Conservation (phyloP, 805 yeast species). For the Brettanomyces bruxellensis region DNA sequence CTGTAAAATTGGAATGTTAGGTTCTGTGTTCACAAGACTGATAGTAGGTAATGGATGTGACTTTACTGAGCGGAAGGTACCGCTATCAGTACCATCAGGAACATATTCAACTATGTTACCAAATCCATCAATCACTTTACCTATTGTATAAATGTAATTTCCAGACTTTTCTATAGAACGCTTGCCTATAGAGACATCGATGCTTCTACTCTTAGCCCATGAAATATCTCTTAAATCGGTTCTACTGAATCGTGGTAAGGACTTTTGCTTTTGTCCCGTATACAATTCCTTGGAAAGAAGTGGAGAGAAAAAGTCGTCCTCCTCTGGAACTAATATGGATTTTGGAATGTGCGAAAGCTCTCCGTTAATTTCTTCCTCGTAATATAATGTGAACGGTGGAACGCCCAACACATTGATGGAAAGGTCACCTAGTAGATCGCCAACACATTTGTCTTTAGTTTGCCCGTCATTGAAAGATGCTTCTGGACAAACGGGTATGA, state of each 20-base stretch:
- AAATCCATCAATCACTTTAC: constrained; percentile 54
- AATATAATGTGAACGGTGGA: constrained; percentile 60
- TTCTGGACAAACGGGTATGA: constrained; percentile 71
- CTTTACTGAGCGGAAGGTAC: constrained; percentile 35
- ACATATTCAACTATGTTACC: constrained; percentile 47
- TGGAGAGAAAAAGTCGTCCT: constrained; percentile 41
- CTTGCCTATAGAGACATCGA: constrained; percentile 20
- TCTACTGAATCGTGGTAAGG: constrained; percentile 4
- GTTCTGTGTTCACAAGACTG: constrained; percentile 30
- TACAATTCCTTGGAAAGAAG: constrained; percentile 26
- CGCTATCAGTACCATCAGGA: constrained; percentile 22
- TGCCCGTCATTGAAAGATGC: constrained; percentile 35
- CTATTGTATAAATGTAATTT: constrained; percentile 44
- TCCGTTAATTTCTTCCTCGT: constrained; percentile 36
- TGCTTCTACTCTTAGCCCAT: constrained; percentile 24
- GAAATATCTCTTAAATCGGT: constrained; percentile 30
- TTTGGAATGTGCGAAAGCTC: constrained; percentile 20
- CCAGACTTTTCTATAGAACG: constrained; percentile 32
- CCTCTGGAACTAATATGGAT: constrained; percentile 33
- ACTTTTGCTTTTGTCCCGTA: constrained; percentile 9
- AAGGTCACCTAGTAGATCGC: constrained; percentile 34
- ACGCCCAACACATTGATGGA: constrained; percentile 58
- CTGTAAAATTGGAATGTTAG: constrained; percentile 19
- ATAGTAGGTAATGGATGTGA: constrained; percentile 51
- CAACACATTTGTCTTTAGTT: constrained; percentile 50